A percentile compares a stretch with the other conserved stretches of the same genome.
These are phyloP conservation scores for Mucor circinelloides DNA, from an alignment of 371 early-diverging fungal genomes.

Conservation along the genomic window DNA sequence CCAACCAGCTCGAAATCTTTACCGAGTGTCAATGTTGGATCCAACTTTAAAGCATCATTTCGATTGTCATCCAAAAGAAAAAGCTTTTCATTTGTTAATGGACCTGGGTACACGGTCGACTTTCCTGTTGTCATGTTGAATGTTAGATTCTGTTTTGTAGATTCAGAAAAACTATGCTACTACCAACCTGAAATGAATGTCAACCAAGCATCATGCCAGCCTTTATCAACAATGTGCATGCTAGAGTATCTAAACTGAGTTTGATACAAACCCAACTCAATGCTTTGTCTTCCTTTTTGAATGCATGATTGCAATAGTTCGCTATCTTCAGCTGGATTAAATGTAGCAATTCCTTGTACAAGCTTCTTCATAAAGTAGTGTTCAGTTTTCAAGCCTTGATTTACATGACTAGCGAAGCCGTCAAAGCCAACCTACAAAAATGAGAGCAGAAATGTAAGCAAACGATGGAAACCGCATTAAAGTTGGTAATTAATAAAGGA, in stretches of 20 bases:
- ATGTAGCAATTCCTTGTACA: neutral
- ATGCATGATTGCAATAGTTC: neutral
- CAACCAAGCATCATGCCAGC: conserved; percentile 18
- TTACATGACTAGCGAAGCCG: neutral
- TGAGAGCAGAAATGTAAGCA: neutral
- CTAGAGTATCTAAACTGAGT: conserved; percentile 6
- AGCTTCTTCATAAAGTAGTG: conserved; percentile 9
- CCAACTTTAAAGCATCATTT: neutral
- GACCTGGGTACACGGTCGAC: neutral
- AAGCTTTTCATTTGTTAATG: conserved; percentile 2
- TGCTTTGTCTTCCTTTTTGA: neutral
- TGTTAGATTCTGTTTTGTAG: neutral
- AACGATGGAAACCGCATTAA: neutral
- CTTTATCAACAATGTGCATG: conserved; percentile 11
- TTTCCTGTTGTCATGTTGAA: conserved; percentile 6
- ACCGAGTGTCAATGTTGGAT: conserved; percentile 10
- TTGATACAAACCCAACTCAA: conserved; percentile 9
- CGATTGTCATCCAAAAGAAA: neutral
- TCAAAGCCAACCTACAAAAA: conserved; percentile 16
- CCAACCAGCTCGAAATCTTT: conserved; percentile 18
- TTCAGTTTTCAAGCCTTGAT: conserved; percentile 7
- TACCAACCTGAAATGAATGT: conserved; percentile 21
- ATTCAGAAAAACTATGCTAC: neutral
- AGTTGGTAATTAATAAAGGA: neutral
- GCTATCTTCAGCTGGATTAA: neutral